These are phyloP conservation scores for Blastobotrys americana DNA, from an alignment of 805 yeast species.

Conservation along the genomic window DNA sequence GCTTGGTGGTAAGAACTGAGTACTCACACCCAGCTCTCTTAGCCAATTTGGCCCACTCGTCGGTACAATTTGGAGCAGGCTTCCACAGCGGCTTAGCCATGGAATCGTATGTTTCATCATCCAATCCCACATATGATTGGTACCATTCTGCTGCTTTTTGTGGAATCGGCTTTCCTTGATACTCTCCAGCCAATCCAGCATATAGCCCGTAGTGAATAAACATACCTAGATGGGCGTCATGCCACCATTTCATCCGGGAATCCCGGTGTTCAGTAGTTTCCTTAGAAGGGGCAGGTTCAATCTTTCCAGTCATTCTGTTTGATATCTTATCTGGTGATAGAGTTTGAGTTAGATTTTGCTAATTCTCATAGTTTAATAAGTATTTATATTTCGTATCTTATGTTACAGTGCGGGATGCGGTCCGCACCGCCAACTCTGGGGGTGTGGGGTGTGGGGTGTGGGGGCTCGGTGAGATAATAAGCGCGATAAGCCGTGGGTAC, in stretches of 20 bases:
- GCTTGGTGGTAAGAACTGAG: conserved; percentile 17
- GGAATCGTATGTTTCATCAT: conserved; percentile 9
- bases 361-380: no score
- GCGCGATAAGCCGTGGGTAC: no score
- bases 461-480: no score
- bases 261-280: neutral
- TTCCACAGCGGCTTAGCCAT: conserved; percentile 10
- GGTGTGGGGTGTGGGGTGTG: no score
- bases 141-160: conserved; percentile 15
- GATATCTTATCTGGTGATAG: no score
- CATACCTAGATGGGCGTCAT: conserved; percentile 17
- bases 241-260: conserved; percentile 15
- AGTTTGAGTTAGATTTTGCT: no score
- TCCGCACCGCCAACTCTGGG: no score
- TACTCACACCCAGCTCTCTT: conserved; percentile 14
- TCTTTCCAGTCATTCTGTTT: no score
- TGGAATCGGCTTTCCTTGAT: conserved; percentile 10
- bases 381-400: no score
- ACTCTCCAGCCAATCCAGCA: conserved; percentile 16
- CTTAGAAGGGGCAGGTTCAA: neutral
- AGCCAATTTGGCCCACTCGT: conserved; percentile 14
- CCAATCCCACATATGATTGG: conserved; percentile 12
- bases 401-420: no score
- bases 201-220: conserved; percentile 17
- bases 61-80: conserved; percentile 7